Percentiles rank a stretch among this genome's conserved stretches.
phyloP scores from a whole-genome alignment of 345 rosid genomes.

The Turnera subulata region DNA sequence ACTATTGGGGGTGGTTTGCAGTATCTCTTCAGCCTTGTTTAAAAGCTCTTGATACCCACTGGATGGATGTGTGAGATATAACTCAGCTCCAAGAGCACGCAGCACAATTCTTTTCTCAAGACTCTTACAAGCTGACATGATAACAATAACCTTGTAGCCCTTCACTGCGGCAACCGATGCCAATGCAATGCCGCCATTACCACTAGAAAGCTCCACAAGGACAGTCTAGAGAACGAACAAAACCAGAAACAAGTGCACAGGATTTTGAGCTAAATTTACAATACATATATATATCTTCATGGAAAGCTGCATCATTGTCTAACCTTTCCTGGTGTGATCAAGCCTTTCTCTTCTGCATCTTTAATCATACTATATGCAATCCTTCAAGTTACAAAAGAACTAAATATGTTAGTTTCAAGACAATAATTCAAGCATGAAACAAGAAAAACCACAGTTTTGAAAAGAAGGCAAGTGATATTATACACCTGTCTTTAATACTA shows the following conservation, averaged over 20 bases:
- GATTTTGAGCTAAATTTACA: not conserved
- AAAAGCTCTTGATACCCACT: conserved; percentile 85
- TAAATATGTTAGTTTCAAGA: not conserved
- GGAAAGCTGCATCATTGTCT: too few relatives aligned
- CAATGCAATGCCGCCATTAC: conserved; percentile 80
- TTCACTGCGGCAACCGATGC: conserved; percentile 87
- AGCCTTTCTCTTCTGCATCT: conserved; percentile 81
- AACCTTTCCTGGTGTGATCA: conserved; percentile 55
- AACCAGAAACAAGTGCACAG: too few relatives aligned
- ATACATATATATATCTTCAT: too few relatives aligned
- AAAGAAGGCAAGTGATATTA: not conserved
- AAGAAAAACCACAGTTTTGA: not conserved
- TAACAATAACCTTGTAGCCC: conserved; percentile 64
- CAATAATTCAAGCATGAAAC: not conserved
- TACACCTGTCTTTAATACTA: conserved; percentile 82
- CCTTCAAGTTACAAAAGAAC: not conserved
- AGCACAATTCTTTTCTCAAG: conserved; percentile 80
- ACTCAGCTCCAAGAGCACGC: conserved; percentile 73
- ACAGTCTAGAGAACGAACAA: too few relatives aligned
- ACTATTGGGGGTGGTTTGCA: conserved; percentile 60
- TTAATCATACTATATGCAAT: conserved; percentile 55
- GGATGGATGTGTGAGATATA: conserved; percentile 74
- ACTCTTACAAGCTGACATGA: conserved; percentile 90
- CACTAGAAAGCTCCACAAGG: conserved; percentile 70
- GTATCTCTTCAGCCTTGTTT: conserved; percentile 77